A percentile compares a stretch with the other conserved stretches of the same genome.
Conservation (phyloP, 768 basidiomycete species). For the Russula sp. region DNA sequence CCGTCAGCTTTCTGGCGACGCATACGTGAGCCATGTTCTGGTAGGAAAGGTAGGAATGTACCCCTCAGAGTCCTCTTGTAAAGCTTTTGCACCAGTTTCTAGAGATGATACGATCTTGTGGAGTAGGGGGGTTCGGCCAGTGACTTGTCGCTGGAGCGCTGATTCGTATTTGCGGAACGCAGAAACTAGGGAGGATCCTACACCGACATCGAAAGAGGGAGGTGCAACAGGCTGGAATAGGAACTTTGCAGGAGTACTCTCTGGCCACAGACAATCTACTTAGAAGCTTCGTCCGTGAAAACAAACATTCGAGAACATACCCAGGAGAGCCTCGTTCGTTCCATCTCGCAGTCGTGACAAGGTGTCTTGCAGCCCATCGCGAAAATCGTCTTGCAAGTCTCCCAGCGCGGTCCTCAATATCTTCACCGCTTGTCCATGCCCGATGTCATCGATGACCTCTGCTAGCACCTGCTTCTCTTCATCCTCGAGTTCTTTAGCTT, state of each 20-base stretch:
- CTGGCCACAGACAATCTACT: conserved; percentile 30
- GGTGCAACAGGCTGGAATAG: conserved; percentile 51
- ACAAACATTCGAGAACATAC: conserved; percentile 24
- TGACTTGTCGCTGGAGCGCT: conserved; percentile 55
- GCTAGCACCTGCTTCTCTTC: conserved; percentile 41
- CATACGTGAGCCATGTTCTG: conserved; percentile 31
- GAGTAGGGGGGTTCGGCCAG: conserved; percentile 55
- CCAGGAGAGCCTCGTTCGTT: conserved; percentile 24
- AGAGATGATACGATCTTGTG: conserved; percentile 49
- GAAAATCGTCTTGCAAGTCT: conserved; percentile 40
- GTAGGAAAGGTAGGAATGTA: not conserved
- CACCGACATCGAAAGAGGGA: conserved; percentile 34
- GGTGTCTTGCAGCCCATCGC: conserved; percentile 34
- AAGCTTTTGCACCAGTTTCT: conserved; percentile 49
- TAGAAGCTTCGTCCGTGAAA: not conserved
- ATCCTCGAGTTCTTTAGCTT: conserved; percentile 34
- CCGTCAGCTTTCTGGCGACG: conserved; percentile 47
- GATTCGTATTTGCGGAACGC: conserved; percentile 56
- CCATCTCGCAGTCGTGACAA: conserved; percentile 30
- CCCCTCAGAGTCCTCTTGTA: conserved; percentile 50
- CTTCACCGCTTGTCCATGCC: conserved; percentile 42
- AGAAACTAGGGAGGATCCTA: conserved; percentile 33
- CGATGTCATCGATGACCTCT: conserved; percentile 45
- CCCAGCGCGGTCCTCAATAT: conserved; percentile 53
- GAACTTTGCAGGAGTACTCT: conserved; percentile 43